Evolutionary conservation across 139 green algal genomes (phyloP).

Genomic region (Closterium sp.): DNA sequence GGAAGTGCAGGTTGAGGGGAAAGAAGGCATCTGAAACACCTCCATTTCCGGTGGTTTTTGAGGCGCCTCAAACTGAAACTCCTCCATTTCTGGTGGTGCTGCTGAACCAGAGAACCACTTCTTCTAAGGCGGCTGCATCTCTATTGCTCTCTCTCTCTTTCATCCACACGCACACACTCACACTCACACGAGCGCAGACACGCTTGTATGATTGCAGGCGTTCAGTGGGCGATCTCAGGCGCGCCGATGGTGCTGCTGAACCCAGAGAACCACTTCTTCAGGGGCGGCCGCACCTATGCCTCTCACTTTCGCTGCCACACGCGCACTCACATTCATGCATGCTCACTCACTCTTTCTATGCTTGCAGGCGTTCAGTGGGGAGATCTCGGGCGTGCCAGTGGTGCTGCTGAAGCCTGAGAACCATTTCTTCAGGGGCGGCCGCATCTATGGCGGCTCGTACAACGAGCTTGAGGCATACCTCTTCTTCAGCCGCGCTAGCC

Average conservation of each 20-base stretch:
- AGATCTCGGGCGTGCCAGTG: constrained; percentile 37
- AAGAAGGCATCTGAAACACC: too few species aligned
- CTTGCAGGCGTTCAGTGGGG: constrained; percentile 17
- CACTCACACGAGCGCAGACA: too few species aligned
- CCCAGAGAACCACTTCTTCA: constrained; percentile 50
- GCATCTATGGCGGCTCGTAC: constrained; percentile 91
- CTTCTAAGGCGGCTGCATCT: too few species aligned
- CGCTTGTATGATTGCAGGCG: neutral
- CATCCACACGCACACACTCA: too few species aligned
- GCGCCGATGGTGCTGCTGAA: constrained; percentile 25
- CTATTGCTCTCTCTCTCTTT: too few species aligned
- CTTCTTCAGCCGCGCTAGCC: constrained; percentile 83
- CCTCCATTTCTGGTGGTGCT: too few species aligned
- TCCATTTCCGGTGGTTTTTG: neutral
- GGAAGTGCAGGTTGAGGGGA: too few species aligned
- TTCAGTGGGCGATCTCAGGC: too few species aligned
- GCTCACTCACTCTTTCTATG: neutral
- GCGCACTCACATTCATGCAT: too few species aligned
- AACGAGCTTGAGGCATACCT: constrained; percentile 95
- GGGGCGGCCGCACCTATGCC: neutral
- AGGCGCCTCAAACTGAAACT: constrained; percentile 5
- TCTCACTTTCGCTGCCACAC: neutral
- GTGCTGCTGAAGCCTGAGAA: constrained; percentile 37
- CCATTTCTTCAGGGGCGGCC: constrained; percentile 58
- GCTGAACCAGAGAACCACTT: neutral